Evolutionary conservation across 345 rosid genomes (phyloP).

Genomic region (Ceriops zippeliana): DNA sequence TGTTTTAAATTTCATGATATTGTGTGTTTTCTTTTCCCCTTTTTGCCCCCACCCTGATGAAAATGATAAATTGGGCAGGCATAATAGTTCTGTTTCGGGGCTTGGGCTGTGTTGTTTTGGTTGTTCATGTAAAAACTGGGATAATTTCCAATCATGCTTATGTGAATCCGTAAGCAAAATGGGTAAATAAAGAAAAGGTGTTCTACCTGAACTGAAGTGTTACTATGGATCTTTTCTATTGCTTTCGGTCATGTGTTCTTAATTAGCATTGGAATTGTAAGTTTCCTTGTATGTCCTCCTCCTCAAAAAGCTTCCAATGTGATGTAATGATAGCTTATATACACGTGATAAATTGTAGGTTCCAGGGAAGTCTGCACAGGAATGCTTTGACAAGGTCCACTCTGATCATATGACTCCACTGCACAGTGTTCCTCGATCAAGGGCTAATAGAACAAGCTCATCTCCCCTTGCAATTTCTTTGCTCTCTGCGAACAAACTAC

Average conservation of each 20-base stretch:
- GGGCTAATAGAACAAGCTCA: constrained; percentile 36
- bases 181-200: neutral
- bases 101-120: neutral
- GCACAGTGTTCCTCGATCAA: constrained; percentile 52
- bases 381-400: constrained; percentile 74
- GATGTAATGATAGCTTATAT: neutral
- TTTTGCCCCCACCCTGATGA: neutral
- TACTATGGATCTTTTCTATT: too few relatives aligned
- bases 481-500: constrained; percentile 69
- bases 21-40: neutral
- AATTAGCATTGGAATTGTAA: too few relatives aligned
- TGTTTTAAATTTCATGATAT: constrained; percentile 1
- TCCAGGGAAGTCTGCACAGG: constrained; percentile 78
- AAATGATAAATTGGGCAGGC: neutral
- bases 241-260: too few relatives aligned
- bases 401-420: constrained; percentile 57
- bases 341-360: constrained; percentile 41
- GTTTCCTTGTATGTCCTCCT: neutral
- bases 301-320: neutral
- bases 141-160: too few relatives aligned
- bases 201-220: too few relatives aligned
- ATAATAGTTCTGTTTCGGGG: neutral
- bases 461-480: constrained; percentile 45
- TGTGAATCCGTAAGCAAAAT: neutral
- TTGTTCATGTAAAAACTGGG: neutral